These are phyloP conservation scores for Amanita muscaria DNA, from an alignment of 768 basidiomycete genomes.

Conservation along the genomic window DNA sequence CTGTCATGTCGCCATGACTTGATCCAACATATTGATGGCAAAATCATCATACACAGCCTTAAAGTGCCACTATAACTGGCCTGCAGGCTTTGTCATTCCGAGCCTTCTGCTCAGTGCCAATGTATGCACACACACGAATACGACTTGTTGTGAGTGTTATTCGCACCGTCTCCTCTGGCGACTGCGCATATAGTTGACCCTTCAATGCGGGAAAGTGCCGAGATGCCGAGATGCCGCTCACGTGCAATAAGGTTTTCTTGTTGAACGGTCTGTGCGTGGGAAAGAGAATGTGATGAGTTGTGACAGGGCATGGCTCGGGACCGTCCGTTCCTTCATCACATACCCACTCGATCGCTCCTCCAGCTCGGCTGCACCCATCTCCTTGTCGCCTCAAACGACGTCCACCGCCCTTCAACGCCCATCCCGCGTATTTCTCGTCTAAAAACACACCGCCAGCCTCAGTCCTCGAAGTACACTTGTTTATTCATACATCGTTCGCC, in stretches of 20 bases:
- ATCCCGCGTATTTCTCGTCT: slow-evolving; percentile 10
- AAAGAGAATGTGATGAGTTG: slow-evolving; percentile 28
- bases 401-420: slow-evolving; percentile 12
- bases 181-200: neutral
- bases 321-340: slow-evolving; percentile 41
- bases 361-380: slow-evolving; percentile 21
- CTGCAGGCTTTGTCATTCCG: too few relatives aligned
- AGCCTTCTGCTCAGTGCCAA: too few relatives aligned
- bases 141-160: slow-evolving; percentile 1
- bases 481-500: slow-evolving; percentile 1
- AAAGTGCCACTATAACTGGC: too few relatives aligned
- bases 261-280: slow-evolving; percentile 43
- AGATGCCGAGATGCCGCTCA: slow-evolving; percentile 17
- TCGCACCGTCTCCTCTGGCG: neutral
- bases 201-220: too few relatives aligned
- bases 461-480: slow-evolving; percentile 9
- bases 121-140: too few relatives aligned
- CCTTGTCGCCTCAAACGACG: slow-evolving; percentile 19
- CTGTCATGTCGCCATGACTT: too few relatives aligned
- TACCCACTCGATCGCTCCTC: slow-evolving; percentile 35
- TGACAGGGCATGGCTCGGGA: slow-evolving; percentile 37
- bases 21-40: too few relatives aligned
- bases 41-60: slow-evolving; percentile 2
- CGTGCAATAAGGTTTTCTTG: slow-evolving; percentile 26
- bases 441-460: slow-evolving; percentile 11